Evolutionary conservation across 805 yeast genomes (phyloP), one percentile per base, ranked within the genome.

Genomic region (Wickerhamiella dianesei): DNA sequence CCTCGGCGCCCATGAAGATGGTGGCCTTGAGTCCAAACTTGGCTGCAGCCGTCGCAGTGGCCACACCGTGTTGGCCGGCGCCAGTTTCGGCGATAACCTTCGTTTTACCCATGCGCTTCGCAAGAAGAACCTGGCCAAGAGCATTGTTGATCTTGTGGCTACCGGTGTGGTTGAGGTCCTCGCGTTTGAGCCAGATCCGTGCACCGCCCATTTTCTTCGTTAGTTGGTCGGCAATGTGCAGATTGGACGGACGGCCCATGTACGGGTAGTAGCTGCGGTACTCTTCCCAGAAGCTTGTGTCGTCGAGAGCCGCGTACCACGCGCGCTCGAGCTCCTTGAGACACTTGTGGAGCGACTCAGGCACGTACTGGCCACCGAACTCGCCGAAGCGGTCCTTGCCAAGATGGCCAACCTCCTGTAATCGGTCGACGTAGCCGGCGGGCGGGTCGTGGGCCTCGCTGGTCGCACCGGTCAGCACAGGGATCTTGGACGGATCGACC

Each of bases 1-100:
- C 99, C 68, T 92, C 98, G 41, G 97, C 97, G 53, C 99, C 99
- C 99, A 92, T 92, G 61, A 77, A 89, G 35, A 92, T 94, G 14
- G 85, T 85, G 71, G 98, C 92, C 63, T 82, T 76, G 66, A 92
- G 65, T 45, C 98, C 98, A 57, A 92, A 68, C 53, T 69, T 70
- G 40, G 74, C 74, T 21, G 71, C 71, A 3, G 65, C 71, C 20
- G 74, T 70, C n/a, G 74, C 74, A 20, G 74, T 68, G 22, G 75
- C 74, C 21, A 70, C 75, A 47, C 74, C 74, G 56, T 70, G 74
- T 63, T 70, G 74, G 17, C 74, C 74, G 17, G 74, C 74, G 46
- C 74, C 74, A 19, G 74, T 71, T 54, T 70, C 74, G 43, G 75
- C 74, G 50, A 70, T 69, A 36, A 70, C 65, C 46, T 61, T 61